Evolutionary conservation across 345 rosid genomes (phyloP).

Genomic region (Eucalyptus globulus): DNA sequence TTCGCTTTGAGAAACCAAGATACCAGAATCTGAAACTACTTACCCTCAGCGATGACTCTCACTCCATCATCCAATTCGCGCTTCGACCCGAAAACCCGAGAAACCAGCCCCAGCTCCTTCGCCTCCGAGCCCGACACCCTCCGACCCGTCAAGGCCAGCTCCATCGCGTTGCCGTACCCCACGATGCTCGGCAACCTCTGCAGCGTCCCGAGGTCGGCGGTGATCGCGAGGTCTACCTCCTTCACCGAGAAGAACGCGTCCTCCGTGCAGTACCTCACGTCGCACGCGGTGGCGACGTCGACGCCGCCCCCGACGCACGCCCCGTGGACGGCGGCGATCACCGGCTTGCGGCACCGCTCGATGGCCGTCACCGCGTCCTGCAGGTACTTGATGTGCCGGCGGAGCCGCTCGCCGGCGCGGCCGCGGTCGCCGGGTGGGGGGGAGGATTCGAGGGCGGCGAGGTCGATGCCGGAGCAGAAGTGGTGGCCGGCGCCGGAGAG

Average conservation of each 20-base stretch:
- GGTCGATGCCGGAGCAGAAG: slow-evolving; percentile 81
- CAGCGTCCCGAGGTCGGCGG: slow-evolving; percentile 82
- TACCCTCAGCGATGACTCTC: slow-evolving; percentile 47
- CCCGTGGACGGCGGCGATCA: slow-evolving; percentile 59
- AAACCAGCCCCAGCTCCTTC: slow-evolving; percentile 59
- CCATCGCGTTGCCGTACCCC: slow-evolving; percentile 63
- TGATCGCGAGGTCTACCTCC: slow-evolving; percentile 73
- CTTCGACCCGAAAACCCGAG: slow-evolving; percentile 52
- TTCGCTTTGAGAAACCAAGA: background rate
- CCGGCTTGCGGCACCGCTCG: slow-evolving; percentile 76
- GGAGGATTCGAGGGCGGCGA: slow-evolving; percentile 15
- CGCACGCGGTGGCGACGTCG: slow-evolving; percentile 70
- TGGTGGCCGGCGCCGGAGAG: slow-evolving; percentile 61
- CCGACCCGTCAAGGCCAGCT: slow-evolving; percentile 61
- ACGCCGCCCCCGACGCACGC: slow-evolving; percentile 76
- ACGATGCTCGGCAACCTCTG: slow-evolving; percentile 74
- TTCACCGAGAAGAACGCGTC: slow-evolving; percentile 65
- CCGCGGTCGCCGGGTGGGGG: slow-evolving; percentile 19
- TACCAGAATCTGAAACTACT: background rate
- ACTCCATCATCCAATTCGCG: slow-evolving; percentile 44
- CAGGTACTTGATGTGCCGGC: slow-evolving; percentile 42
- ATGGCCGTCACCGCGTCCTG: slow-evolving; percentile 71
- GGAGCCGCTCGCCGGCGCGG: slow-evolving; percentile 34
- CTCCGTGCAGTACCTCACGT: slow-evolving; percentile 50
- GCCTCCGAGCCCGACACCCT: slow-evolving; percentile 60